Percentiles rank a stretch among this genome's conserved stretches.
Conservation (phyloP, 2,329 filamentous ascomycete species). For the Colletotrichum viniferum region DNA sequence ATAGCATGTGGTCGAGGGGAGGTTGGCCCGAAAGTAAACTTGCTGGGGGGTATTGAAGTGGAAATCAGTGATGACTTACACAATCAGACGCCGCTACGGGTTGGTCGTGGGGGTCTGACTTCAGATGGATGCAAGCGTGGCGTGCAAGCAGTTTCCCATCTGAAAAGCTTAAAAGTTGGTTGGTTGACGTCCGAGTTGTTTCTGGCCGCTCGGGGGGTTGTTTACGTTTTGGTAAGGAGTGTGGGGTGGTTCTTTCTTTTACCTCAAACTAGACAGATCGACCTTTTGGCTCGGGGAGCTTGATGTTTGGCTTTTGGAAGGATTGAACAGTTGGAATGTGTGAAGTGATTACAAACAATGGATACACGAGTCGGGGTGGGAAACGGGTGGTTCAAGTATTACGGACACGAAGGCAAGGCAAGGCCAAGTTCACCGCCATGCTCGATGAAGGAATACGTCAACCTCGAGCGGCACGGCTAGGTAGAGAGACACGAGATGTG, state of each 20-base stretch:
- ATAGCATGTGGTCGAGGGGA: background rate
- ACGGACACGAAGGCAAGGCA: slow-evolving; percentile 4
- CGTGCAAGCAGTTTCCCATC: background rate
- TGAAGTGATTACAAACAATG: slow-evolving; percentile 8
- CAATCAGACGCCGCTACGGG: background rate
- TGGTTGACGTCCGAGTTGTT: background rate
- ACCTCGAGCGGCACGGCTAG: slow-evolving; percentile 16
- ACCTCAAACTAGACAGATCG: background rate
- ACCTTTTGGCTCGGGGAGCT: background rate
- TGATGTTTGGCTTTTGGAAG: background rate
- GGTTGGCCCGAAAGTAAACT: background rate
- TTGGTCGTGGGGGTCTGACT: background rate
- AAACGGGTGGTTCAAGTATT: slow-evolving; percentile 18
- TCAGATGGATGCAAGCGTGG: background rate
- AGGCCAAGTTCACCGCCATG: slow-evolving; percentile 21
- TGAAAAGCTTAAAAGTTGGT: background rate
- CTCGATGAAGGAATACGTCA: slow-evolving; percentile 8
- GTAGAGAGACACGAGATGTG: slow-evolving; percentile 13
- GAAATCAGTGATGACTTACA: slow-evolving; percentile 7
- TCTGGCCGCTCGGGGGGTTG: background rate
- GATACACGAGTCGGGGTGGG: slow-evolving; percentile 7
- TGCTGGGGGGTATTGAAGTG: background rate
- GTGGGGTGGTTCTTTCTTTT: background rate
- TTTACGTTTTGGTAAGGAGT: background rate
- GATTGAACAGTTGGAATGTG: background rate